These are phyloP conservation scores for Tetracladium setigerum DNA, from an alignment of 495 filamentous ascomycete species.

Conservation along the genomic window DNA sequence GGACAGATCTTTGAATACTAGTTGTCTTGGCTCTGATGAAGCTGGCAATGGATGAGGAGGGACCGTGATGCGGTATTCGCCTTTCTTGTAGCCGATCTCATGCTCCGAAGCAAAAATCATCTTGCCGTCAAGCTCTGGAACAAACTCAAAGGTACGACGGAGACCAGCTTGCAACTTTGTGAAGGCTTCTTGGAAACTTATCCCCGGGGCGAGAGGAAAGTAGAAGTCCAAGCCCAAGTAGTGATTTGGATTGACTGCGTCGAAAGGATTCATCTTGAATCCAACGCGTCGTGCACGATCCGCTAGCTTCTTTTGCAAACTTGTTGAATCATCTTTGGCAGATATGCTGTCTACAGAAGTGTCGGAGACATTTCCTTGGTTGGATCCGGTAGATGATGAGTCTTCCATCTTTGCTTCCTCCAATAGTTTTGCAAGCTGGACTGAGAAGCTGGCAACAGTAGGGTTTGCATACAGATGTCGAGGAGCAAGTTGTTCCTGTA, in stretches of 20 bases:
- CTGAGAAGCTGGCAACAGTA: slow-evolving; percentile 21
- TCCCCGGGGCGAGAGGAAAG: slow-evolving; percentile 18
- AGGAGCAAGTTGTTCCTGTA: slow-evolving; percentile 20
- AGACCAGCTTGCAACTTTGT: slow-evolving; percentile 22
- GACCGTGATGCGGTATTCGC: slow-evolving; percentile 20
- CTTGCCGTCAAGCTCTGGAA: slow-evolving; percentile 25
- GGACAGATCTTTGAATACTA: slow-evolving; percentile 20
- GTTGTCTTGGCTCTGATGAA: slow-evolving; percentile 7
- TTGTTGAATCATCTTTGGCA: too few relatives aligned
- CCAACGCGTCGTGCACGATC: slow-evolving; percentile 17
- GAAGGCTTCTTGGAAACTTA: slow-evolving; percentile 21
- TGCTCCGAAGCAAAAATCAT: slow-evolving; percentile 24
- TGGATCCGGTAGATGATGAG: neutral
- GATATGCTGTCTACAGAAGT: too few relatives aligned
- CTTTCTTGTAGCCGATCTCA: slow-evolving; percentile 23
- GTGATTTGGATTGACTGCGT: slow-evolving; percentile 24
- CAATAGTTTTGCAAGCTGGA: slow-evolving; percentile 12
- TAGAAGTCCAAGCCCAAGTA: slow-evolving; percentile 23
- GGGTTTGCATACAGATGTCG: slow-evolving; percentile 25
- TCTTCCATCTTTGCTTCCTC: slow-evolving; percentile 2
- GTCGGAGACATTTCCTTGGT: neutral
- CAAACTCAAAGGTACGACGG: slow-evolving; percentile 22
- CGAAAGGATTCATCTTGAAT: slow-evolving; percentile 23
- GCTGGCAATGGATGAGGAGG: slow-evolving; percentile 13
- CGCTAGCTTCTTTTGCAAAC: slow-evolving; percentile 6